Evolutionary conservation across 1,284 basidiomycete species (phyloP).

Genomic region (Ganoderma lucidum): DNA sequence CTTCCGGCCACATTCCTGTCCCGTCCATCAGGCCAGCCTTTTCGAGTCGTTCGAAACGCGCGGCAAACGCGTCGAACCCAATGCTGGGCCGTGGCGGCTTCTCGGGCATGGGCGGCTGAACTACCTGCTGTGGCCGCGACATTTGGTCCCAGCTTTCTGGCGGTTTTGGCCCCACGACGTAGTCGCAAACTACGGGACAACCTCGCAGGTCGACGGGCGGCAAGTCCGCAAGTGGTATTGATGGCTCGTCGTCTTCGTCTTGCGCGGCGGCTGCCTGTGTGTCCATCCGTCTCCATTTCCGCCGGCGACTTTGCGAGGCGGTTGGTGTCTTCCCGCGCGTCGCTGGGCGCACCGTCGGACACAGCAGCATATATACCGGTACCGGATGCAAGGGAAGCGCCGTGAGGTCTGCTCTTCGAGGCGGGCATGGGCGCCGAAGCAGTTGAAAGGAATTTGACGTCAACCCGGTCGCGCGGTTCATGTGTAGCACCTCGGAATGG

Average conservation of each 20-base stretch:
- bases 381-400: conserved; percentile 11
- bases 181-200: conserved; percentile 15
- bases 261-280: neutral
- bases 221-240: conserved; percentile 24
- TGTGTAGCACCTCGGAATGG: conserved; percentile 17
- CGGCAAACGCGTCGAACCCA: conserved; percentile 34
- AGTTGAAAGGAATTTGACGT: conserved; percentile 2
- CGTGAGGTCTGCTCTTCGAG: neutral
- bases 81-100: conserved; percentile 29
- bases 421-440: conserved; percentile 16
- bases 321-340: conserved; percentile 10
- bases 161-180: conserved; percentile 20
- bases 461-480: neutral
- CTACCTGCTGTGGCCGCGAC: conserved; percentile 33
- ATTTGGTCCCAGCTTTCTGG: conserved; percentile 29
- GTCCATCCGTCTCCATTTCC: conserved; percentile 30
- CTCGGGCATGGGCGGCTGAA: conserved; percentile 23
- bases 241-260: conserved; percentile 16
- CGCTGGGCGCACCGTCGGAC: conserved; percentile 12
- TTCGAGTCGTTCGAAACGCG: conserved; percentile 32
- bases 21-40: conserved; percentile 34
- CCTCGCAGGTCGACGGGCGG: conserved; percentile 8
- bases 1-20: conserved; percentile 32
- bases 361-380: conserved; percentile 18
- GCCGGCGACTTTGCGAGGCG: conserved; percentile 19